phyloP scores from a whole-genome alignment of 768 basidiomycete species.

The Macrolepiota albuminosa region DNA sequence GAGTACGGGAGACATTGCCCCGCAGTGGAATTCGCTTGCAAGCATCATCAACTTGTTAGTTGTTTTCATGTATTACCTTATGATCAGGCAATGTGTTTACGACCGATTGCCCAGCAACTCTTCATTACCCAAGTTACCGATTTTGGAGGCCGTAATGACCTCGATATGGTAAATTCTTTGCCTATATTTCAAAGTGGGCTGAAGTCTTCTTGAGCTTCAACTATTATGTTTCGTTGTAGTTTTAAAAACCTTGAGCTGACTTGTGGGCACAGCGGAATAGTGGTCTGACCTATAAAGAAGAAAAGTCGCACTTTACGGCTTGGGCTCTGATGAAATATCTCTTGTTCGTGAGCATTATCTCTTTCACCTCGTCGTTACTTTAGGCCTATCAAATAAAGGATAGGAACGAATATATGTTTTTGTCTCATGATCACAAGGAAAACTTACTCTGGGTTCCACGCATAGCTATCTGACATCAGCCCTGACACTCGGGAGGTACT shows the following conservation, averaged over 20 bases:
- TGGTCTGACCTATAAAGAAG: conserved; percentile 53
- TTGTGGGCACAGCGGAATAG: conserved; percentile 46
- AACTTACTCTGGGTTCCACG: not conserved
- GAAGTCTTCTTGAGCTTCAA: conserved; percentile 39
- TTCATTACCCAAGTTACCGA: conserved; percentile 57
- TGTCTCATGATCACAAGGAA: not conserved
- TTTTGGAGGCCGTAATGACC: conserved; percentile 63
- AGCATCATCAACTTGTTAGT: conserved; percentile 55
- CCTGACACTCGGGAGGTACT: conserved; percentile 50
- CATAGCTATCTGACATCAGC: conserved; percentile 41
- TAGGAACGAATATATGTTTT: conserved; percentile 11
- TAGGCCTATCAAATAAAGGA: not conserved
- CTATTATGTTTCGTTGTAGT: conserved; percentile 29
- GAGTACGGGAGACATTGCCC: conserved; percentile 50
- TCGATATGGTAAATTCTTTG: conserved; percentile 50
- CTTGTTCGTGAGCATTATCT: conserved; percentile 33
- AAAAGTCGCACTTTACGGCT: conserved; percentile 67
- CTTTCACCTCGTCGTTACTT: not conserved
- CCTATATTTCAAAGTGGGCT: not conserved
- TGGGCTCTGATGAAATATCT: conserved; percentile 70
- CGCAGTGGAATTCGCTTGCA: conserved; percentile 51
- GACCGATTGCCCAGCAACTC: conserved; percentile 43
- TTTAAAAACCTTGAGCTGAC: not conserved
- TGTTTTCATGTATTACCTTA: not conserved
- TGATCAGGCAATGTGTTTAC: not conserved